These are phyloP conservation scores for Apiospora sp. DNA, from an alignment of 2,329 filamentous ascomycete species.

Conservation along the genomic window DNA sequence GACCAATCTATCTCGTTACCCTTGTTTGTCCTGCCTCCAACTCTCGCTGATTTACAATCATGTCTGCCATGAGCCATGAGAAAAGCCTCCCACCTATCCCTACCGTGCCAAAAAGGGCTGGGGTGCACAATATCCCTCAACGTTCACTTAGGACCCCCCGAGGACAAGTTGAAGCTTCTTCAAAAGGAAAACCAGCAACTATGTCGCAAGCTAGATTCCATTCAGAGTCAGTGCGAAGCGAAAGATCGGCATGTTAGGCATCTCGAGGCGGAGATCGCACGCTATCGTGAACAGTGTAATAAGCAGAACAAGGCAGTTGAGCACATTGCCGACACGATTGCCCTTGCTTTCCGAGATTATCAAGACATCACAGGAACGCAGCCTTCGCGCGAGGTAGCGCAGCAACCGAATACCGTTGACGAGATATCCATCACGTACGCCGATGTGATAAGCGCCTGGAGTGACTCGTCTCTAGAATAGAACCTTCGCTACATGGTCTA, in stretches of 20 bases:
- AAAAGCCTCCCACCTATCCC: constrained; percentile 7
- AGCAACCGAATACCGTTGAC: background rate
- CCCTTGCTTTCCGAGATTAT: constrained; percentile 4
- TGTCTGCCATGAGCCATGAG: background rate
- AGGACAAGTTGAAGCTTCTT: background rate
- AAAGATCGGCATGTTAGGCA: background rate
- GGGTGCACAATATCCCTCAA: background rate
- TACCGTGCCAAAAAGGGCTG: background rate
- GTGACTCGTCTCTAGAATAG: background rate
- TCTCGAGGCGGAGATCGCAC: constrained; percentile 1
- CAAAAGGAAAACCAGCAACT: constrained; percentile 8
- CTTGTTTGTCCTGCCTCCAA: background rate
- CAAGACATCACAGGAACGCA: background rate
- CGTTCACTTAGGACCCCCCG: background rate
- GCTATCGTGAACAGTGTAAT: background rate
- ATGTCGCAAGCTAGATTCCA: background rate
- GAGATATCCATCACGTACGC: background rate
- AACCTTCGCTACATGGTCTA: constrained; percentile 4
- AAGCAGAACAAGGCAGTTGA: constrained; percentile 5
- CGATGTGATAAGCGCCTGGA: constrained; percentile 9
- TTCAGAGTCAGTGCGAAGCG: background rate
- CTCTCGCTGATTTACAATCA: background rate
- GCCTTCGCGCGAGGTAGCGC: background rate
- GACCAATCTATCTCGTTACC: background rate
- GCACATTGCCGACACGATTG: constrained; percentile 1